A percentile compares a stretch with the other conserved stretches of the same genome.
phyloP scores from a whole-genome alignment of 2,329 filamentous ascomycete genomes.

The Plectosphaerella cucumerina region DNA sequence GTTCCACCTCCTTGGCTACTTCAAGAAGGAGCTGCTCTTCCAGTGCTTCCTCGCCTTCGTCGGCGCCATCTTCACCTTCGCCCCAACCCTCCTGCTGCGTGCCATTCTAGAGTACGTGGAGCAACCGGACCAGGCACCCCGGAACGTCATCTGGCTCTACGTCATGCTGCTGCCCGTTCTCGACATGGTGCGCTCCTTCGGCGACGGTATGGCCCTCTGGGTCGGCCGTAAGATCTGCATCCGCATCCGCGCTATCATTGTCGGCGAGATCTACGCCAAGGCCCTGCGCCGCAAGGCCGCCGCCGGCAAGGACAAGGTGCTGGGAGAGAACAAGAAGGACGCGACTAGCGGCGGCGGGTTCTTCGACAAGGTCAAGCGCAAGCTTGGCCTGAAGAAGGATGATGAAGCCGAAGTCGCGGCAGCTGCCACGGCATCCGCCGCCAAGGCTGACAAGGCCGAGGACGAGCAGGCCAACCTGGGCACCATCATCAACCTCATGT shows the following conservation, averaged over 20 bases:
- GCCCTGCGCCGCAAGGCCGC: slow-evolving; percentile 87
- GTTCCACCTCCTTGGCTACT: slow-evolving; percentile 79
- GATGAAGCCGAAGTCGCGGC: slow-evolving; percentile 35
- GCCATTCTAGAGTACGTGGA: slow-evolving; percentile 95
- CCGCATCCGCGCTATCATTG: slow-evolving; percentile 86
- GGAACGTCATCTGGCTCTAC: slow-evolving; percentile 92
- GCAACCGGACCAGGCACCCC: slow-evolving; percentile 66
- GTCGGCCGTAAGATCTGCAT: slow-evolving; percentile 94
- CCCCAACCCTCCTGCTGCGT: slow-evolving; percentile 85
- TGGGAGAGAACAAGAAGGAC: slow-evolving; percentile 50
- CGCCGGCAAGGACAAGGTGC: slow-evolving; percentile 67
- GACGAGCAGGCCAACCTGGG: slow-evolving; percentile 86
- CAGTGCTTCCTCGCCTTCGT: slow-evolving; percentile 80
- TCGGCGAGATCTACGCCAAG: slow-evolving; percentile 97
- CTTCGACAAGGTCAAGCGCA: slow-evolving; percentile 46
- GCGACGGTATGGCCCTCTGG: slow-evolving; percentile 85
- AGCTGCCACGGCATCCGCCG: slow-evolving; percentile 25
- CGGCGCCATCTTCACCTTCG: slow-evolving; percentile 80
- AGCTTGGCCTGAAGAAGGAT: slow-evolving; percentile 60
- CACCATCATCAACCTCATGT: slow-evolving; percentile 99
- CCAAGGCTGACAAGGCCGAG: slow-evolving; percentile 32
- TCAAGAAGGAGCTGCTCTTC: slow-evolving; percentile 68
- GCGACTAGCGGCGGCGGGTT: slow-evolving; percentile 30
- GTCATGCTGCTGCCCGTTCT: slow-evolving; percentile 86
- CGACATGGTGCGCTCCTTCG: slow-evolving; percentile 75